Evolutionary conservation across 805 yeast genomes (phyloP).

Genomic region (Tetrapisispora taiwanensis): DNA sequence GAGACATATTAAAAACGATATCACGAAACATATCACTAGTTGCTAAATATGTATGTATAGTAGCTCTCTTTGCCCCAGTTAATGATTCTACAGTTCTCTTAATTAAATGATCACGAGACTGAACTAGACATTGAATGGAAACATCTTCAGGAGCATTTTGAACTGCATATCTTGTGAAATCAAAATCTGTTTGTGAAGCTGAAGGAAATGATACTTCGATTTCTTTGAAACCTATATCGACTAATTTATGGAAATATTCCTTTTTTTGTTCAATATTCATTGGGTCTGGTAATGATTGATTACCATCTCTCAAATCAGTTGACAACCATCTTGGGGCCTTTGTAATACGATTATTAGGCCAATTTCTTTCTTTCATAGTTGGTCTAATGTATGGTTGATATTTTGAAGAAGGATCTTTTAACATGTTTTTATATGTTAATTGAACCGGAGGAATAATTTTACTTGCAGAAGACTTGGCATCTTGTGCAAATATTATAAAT

Average conservation of each 20-base stretch:
- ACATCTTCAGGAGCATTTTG: constrained; percentile 70
- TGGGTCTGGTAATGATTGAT: constrained; percentile 78
- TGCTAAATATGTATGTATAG: constrained; percentile 67
- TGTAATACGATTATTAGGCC: constrained; percentile 54
- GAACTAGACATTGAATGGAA: constrained; percentile 63
- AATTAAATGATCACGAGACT: constrained; percentile 67
- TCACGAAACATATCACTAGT: constrained; percentile 66
- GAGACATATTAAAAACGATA: constrained; percentile 52
- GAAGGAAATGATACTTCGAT: constrained; percentile 78
- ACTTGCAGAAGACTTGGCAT: constrained; percentile 12
- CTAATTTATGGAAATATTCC: constrained; percentile 54
- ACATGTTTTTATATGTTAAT: constrained; percentile 41
- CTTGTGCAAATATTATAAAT: constrained; percentile 13
- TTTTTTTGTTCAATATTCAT: constrained; percentile 75
- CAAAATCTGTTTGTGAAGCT: constrained; percentile 72
- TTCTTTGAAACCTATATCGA: constrained; percentile 70
- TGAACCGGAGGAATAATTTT: constrained; percentile 25
- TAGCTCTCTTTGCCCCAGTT: constrained; percentile 66
- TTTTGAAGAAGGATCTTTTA: constrained; percentile 55
- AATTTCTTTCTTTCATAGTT: constrained; percentile 49
- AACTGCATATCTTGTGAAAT: constrained; percentile 66
- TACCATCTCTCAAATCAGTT: constrained; percentile 76
- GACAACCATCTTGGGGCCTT: constrained; percentile 76
- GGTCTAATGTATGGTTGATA: constrained; percentile 47
- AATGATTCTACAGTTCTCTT: constrained; percentile 62